Percentiles rank a stretch among this genome's conserved stretches.
These are phyloP conservation scores for Pittosporum tobira DNA, from an alignment of 129 eudicot species.

Conservation along the genomic window DNA sequence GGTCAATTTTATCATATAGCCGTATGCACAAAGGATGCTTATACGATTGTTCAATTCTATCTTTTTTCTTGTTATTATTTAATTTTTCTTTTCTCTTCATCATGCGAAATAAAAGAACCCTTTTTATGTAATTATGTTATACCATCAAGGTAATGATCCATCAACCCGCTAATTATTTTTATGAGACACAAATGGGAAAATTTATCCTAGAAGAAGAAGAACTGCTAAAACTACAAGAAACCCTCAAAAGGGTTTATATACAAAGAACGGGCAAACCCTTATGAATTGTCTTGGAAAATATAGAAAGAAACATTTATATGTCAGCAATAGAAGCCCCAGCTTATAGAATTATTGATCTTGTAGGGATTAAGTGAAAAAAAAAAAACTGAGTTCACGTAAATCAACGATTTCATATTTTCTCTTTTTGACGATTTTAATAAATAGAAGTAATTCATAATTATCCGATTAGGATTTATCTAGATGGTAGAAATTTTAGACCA, in stretches of 20 bases:
- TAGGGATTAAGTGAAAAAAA: no score
- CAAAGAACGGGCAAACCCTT: constrained; percentile 8
- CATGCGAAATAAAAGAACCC: neutral
- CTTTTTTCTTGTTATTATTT: neutral
- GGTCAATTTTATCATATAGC: neutral
- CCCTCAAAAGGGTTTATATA: constrained; percentile 11
- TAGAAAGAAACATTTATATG: neutral
- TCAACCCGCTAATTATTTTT: constrained; percentile 8
- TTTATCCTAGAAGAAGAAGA: constrained; percentile 3
- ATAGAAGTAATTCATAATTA: no score
- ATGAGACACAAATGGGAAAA: constrained; percentile 6
- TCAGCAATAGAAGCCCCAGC: neutral
- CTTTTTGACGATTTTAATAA: no score
- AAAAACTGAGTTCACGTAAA: no score
- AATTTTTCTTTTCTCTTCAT: neutral
- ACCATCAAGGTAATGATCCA: neutral
- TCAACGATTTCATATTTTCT: no score
- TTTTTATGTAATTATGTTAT: neutral
- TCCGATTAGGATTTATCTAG: no score
- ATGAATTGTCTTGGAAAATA: neutral
- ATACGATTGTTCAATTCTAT: neutral
- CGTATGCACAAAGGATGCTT: neutral
- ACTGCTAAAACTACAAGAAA: neutral
- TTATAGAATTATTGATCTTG: no score
- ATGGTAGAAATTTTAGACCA: no score